Conservation (phyloP, 2,329 filamentous ascomycete genomes). For the Zalaria obscura region DNA sequence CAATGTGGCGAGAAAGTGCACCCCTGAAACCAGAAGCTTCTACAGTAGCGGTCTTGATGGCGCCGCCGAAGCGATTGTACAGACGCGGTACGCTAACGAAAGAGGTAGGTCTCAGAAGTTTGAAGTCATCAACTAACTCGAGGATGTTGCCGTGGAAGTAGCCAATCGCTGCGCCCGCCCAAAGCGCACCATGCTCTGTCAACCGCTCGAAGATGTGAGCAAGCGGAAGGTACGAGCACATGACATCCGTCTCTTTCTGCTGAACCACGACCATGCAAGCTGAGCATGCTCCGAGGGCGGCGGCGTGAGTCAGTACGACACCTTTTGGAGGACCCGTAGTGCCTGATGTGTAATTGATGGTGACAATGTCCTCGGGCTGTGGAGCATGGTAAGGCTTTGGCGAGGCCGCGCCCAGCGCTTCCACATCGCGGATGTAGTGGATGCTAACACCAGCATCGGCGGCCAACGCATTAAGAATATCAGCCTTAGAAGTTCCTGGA, state of each 20-base stretch:
- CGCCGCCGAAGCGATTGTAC: conserved; percentile 78
- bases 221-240: conserved; percentile 79
- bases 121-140: conserved; percentile 80
- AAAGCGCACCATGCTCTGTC: conserved; percentile 60
- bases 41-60: conserved; percentile 65
- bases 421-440: conserved; percentile 66
- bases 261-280: conserved; percentile 40
- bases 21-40: conserved; percentile 70
- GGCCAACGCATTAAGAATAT: conserved; percentile 63
- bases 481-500: conserved; percentile 62
- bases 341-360: conserved; percentile 83
- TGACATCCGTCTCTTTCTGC: conserved; percentile 45
- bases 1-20: conserved; percentile 62
- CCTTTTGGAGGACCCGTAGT: conserved; percentile 76
- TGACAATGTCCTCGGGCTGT: conserved; percentile 60
- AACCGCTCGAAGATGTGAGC: conserved; percentile 91
- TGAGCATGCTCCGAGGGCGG: conserved; percentile 60
- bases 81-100: conserved; percentile 85
- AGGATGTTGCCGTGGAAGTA: conserved; percentile 90
- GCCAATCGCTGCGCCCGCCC: conserved; percentile 61
- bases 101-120: conserved; percentile 65
- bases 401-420: conserved; percentile 60
- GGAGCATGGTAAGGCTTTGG: conserved; percentile 60
- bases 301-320: conserved; percentile 68
- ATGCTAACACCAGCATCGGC: conserved; percentile 61